Evolutionary conservation across 495 filamentous ascomycete genomes (phyloP), one percentile per base, ranked within the genome.

Genomic region (Penicillium atrosanguineum): DNA sequence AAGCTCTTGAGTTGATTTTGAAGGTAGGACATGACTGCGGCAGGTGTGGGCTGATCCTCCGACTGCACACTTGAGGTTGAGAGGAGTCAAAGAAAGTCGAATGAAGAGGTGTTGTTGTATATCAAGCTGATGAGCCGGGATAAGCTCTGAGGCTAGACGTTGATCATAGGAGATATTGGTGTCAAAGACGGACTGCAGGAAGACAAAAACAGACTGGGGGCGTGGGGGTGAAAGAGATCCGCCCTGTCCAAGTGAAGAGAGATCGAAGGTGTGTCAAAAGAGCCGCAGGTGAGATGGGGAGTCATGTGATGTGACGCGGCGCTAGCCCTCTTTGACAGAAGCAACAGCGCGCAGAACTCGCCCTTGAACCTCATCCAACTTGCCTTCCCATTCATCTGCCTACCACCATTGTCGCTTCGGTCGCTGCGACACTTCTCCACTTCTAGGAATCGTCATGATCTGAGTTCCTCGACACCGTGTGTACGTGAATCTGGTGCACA

Each of bases 1-100:
- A 78, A 78, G 61, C 45, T 78, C 51, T 76, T 76, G 45, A 78
- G 70, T 52, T 78, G 70, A 7, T 75, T 60, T 50, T 77, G 73
- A 38, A 78, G 72, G 40, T 74, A 71, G 23, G 75, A 76, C 75
- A 78, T 78, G 49, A 21, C 64, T 50, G 62, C 61, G 48, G 47
- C 6, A 18, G 15, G 8, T 52, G 38, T 23, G 19, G 20, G 7
- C 12, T 21, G 21, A 50, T 31, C 26, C 14, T 29, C 29, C 12
- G 18, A 54, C 9, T 41, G 18, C 37, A 34, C 16, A 44, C 7
- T 16, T 18, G 36, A 38, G 25, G 52, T 14, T 18, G 29, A 41
- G 29, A 54, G 23, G 12, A 43, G 42, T 18, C 28, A 52, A 46
- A 43, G 12, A 11, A 28, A 53, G 37, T 16, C n/a, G 38, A 19